Evolutionary conservation across 495 filamentous ascomycete species (phyloP).

Genomic region (Cudoniella acicularis): DNA sequence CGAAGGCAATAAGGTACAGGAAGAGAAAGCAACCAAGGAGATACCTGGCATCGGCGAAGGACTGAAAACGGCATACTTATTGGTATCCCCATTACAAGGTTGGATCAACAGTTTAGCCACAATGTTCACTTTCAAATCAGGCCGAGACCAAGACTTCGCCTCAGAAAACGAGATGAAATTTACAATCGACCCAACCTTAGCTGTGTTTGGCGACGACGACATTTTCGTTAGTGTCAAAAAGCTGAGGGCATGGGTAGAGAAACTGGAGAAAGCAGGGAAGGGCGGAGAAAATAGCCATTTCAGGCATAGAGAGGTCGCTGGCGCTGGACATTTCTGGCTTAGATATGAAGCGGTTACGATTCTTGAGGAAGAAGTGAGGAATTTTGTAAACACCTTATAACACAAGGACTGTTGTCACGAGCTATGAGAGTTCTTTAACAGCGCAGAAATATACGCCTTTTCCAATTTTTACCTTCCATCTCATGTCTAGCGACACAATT

Average conservation of each 20-base stretch:
- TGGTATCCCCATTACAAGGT: conserved; percentile 76
- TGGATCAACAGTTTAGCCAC: conserved; percentile 56
- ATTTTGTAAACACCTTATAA: conserved; percentile 18
- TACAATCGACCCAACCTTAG: conserved; percentile 52
- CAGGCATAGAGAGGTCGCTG: conserved; percentile 16
- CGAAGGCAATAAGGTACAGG: background rate
- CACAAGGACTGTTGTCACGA: too few species aligned
- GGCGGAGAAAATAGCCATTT: conserved; percentile 5
- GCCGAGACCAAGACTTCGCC: conserved; percentile 29
- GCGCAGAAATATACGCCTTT: too few species aligned
- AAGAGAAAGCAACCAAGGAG: conserved; percentile 3
- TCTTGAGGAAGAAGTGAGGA: conserved; percentile 16
- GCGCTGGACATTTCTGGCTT: conserved; percentile 28
- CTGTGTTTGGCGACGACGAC: conserved; percentile 77
- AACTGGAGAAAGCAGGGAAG: conserved; percentile 34
- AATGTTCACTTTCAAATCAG: conserved; percentile 34
- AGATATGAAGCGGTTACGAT: conserved; percentile 9
- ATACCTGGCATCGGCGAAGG: conserved; percentile 22
- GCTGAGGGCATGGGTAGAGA: conserved; percentile 65
- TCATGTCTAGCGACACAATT: too few species aligned
- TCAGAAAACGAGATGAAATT: conserved; percentile 51
- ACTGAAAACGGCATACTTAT: conserved; percentile 59
- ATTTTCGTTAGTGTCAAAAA: conserved; percentile 67
- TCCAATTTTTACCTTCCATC: too few species aligned
- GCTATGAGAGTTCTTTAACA: too few species aligned